Conservation (phyloP, 495 filamentous ascomycete species). For the Tuber borchii region DNA sequence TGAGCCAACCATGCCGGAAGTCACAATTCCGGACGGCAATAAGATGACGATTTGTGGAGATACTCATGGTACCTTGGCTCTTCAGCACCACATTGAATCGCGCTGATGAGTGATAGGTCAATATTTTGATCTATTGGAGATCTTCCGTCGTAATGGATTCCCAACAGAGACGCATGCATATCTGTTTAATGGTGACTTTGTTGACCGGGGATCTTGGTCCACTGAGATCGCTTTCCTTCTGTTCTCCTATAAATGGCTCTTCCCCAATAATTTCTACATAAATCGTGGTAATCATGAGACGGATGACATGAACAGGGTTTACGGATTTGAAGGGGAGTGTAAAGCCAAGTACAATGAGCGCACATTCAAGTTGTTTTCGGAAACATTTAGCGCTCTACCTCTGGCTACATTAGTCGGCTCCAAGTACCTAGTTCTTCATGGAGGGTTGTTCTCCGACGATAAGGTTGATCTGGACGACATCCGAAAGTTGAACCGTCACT, state of each 20-base stretch:
- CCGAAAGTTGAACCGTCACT: slow-evolving; percentile 81
- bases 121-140: slow-evolving; percentile 93
- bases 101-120: slow-evolving; percentile 56
- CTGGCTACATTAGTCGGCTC: slow-evolving; percentile 85
- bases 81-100: slow-evolving; percentile 30
- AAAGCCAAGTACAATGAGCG: slow-evolving; percentile 95
- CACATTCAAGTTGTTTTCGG: slow-evolving; percentile 95
- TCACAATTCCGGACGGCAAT: slow-evolving; percentile 67
- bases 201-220: slow-evolving; percentile 95
- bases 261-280: slow-evolving; percentile 80
- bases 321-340: slow-evolving; percentile 97
- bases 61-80: slow-evolving; percentile 64
- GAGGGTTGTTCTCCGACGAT: slow-evolving; percentile 96
- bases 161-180: slow-evolving; percentile 81
- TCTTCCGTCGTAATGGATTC: slow-evolving; percentile 84
- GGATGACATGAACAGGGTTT: slow-evolving; percentile 98
- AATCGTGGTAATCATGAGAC: slow-evolving; percentile 99
- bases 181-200: slow-evolving; percentile 98
- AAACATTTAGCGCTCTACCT: slow-evolving; percentile 92
- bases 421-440: slow-evolving; percentile 90
- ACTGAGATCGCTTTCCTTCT: slow-evolving; percentile 89
- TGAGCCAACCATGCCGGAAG: slow-evolving; percentile 96
- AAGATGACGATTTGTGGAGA: slow-evolving; percentile 93
- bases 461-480: slow-evolving; percentile 88
- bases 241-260: slow-evolving; percentile 95